These are phyloP conservation scores for Oemleria cerasiformis DNA, from an alignment of 306 rosid species.

Conservation along the genomic window DNA sequence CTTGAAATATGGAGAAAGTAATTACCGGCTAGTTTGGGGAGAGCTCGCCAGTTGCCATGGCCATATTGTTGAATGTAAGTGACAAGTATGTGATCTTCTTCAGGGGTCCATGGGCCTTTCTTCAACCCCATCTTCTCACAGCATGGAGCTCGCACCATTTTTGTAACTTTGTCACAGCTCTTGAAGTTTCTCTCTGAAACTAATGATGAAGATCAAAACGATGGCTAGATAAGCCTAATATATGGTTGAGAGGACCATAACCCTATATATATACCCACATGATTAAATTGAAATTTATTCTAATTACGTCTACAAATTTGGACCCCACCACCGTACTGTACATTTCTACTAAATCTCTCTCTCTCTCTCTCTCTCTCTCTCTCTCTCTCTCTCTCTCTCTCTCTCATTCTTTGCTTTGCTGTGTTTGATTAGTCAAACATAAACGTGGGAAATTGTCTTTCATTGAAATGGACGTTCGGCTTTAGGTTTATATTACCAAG, in stretches of 20 bases:
- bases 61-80: constrained; percentile 54
- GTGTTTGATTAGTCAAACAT: constrained; percentile 8
- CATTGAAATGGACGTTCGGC: not conserved
- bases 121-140: constrained; percentile 92
- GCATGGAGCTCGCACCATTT: constrained; percentile 92
- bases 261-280: not conserved
- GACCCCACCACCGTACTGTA: not conserved
- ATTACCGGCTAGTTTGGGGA: constrained; percentile 82
- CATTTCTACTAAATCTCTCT: constrained; percentile 5
- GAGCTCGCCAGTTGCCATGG: constrained; percentile 91
- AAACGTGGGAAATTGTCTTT: constrained; percentile 12
- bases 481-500: not conserved
- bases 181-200: too few relatives aligned
- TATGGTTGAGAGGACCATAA: not conserved
- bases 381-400: too few relatives aligned
- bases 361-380: too few relatives aligned
- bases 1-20: not conserved
- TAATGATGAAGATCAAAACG: not conserved
- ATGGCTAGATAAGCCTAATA: not conserved
- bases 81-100: constrained; percentile 74
- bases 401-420: not conserved
- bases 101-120: constrained; percentile 85
- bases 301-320: not conserved
- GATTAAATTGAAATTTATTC: not conserved
- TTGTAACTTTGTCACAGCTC: not conserved